phyloP scores from a whole-genome alignment of 2,329 filamentous ascomycete species.

The Lachnellula subtilissima region DNA sequence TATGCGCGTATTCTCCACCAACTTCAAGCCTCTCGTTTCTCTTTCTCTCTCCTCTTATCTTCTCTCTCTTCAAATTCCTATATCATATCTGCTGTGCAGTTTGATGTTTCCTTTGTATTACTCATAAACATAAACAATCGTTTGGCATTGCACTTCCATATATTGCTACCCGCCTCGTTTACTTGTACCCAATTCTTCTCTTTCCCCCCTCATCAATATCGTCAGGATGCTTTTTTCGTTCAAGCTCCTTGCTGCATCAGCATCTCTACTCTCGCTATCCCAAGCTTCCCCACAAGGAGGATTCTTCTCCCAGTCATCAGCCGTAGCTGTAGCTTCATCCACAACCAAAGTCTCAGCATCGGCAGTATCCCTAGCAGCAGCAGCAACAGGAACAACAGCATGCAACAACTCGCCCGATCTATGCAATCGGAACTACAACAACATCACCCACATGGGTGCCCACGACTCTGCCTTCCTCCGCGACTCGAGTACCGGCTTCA shows the following conservation, averaged over 20 bases:
- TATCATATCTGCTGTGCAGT: neutral
- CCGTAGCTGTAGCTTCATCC: neutral
- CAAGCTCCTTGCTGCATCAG: slow-evolving; percentile 12
- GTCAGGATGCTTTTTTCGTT: slow-evolving; percentile 18
- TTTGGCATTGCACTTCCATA: neutral
- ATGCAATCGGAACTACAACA: slow-evolving; percentile 66
- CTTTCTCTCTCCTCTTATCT: neutral
- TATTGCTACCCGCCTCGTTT: slow-evolving; percentile 12
- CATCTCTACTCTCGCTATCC: slow-evolving; percentile 23
- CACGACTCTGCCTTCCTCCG: slow-evolving; percentile 65
- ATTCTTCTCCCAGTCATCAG: slow-evolving; percentile 1
- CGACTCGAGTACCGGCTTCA: slow-evolving; percentile 35
- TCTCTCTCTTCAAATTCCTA: neutral
- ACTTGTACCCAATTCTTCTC: slow-evolving; percentile 8
- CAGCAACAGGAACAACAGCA: slow-evolving; percentile 23
- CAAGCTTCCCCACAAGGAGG: slow-evolving; percentile 20
- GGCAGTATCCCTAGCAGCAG: slow-evolving; percentile 15
- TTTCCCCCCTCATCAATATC: neutral
- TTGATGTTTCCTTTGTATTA: neutral
- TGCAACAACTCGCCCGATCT: slow-evolving; percentile 80
- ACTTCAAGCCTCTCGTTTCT: neutral
- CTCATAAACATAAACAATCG: neutral
- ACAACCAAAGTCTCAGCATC: slow-evolving; percentile 9
- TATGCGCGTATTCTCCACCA: neutral
- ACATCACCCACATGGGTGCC: slow-evolving; percentile 69